Percentiles rank a stretch among this genome's conserved stretches.
Conservation (phyloP, 129 eudicot genomes). For the Chrysanthemum lavandulifolium region DNA sequence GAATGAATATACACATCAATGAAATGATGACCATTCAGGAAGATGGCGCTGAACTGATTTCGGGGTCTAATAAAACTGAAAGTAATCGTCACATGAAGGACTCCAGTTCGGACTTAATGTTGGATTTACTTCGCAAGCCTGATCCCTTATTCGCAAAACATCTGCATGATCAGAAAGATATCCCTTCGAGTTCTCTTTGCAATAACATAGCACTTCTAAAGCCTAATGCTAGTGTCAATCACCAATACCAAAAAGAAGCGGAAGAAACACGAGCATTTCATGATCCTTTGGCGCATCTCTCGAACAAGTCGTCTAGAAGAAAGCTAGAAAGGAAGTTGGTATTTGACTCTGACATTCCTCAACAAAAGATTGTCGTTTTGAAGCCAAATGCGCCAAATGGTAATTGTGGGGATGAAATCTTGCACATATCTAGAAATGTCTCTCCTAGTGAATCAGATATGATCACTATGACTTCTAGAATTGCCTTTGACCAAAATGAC, state of each 20-base stretch:
- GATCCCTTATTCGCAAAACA: neutral
- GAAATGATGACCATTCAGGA: neutral
- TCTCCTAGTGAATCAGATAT: conserved; percentile 49
- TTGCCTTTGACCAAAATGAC: conserved; percentile 26
- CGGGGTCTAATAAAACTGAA: neutral
- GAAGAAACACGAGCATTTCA: neutral
- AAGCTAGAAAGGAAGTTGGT: conserved; percentile 25
- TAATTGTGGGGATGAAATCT: conserved; percentile 58
- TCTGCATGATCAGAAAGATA: neutral
- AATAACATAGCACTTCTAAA: no score
- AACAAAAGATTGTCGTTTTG: conserved; percentile 51
- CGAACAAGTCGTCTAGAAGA: no score
- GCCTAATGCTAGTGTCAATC: no score
- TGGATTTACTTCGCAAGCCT: neutral
- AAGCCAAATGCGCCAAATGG: conserved; percentile 46
- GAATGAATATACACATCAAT: neutral
- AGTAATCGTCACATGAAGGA: neutral
- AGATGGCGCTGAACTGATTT: neutral
- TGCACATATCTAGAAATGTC: conserved; percentile 44
- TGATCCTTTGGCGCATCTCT: neutral
- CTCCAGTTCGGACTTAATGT: neutral
- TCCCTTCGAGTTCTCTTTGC: no score
- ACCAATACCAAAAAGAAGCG: neutral
- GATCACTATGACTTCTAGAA: conserved; percentile 30
- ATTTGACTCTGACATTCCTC: conserved; percentile 25